These are phyloP conservation scores for Westerdykella ornata DNA, from an alignment of 2,329 filamentous ascomycete species.

Conservation along the genomic window DNA sequence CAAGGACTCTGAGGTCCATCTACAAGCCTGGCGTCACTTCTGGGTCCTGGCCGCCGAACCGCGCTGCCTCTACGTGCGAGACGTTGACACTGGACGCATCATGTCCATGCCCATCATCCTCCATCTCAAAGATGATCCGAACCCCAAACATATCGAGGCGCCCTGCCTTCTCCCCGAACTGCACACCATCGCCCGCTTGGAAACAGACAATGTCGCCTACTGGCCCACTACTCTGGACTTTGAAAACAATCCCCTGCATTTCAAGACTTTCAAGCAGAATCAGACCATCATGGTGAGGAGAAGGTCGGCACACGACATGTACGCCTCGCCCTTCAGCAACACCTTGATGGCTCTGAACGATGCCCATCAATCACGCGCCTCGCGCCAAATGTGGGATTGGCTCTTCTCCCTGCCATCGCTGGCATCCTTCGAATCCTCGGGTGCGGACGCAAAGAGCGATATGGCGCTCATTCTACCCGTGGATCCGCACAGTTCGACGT, in stretches of 20 bases:
- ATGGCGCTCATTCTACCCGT: constrained; percentile 40
- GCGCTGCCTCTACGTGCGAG: constrained; percentile 79
- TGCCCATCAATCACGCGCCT: constrained; percentile 37
- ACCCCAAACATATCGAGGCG: constrained; percentile 37
- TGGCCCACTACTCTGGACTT: constrained; percentile 82
- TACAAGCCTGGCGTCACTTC: constrained; percentile 94
- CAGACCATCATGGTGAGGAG: constrained; percentile 70
- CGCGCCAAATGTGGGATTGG: constrained; percentile 59
- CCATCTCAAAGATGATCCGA: constrained; percentile 44
- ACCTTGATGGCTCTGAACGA: constrained; percentile 69
- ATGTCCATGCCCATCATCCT: constrained; percentile 67
- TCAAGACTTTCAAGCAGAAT: constrained; percentile 57
- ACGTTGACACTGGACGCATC: constrained; percentile 75
- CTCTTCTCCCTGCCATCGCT: constrained; percentile 59
- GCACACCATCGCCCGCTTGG: constrained; percentile 55
- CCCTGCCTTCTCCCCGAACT: constrained; percentile 60
- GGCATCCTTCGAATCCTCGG: constrained; percentile 26
- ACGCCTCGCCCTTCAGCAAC: constrained; percentile 60
- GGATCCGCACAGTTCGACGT: constrained; percentile 40
- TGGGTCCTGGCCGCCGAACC: constrained; percentile 93
- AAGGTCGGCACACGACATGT: constrained; percentile 53
- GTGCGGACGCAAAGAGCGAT: constrained; percentile 49
- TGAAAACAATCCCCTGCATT: constrained; percentile 53
- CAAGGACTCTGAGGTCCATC: constrained; percentile 87
- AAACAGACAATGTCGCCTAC: constrained; percentile 59